Conservation (phyloP, 176 grass and related monocot species). For the Bromus sterilis region DNA sequence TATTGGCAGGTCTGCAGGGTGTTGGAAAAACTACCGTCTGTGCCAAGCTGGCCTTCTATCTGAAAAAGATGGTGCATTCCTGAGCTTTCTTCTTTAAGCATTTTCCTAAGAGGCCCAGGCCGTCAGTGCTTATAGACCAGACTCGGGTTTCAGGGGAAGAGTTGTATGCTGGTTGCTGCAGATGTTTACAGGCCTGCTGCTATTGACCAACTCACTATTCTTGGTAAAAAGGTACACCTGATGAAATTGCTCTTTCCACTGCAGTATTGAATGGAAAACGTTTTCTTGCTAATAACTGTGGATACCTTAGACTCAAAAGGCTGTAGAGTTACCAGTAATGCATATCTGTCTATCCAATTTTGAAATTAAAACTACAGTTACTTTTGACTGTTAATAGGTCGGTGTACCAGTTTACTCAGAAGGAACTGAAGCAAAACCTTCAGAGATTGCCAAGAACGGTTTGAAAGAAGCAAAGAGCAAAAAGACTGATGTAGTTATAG, state of each 20-base stretch:
- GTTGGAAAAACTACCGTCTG: slow-evolving; percentile 98
- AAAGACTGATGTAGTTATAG: slow-evolving; percentile 71
- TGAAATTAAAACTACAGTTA: background rate
- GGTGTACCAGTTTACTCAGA: slow-evolving; percentile 88
- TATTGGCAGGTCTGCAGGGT: slow-evolving; percentile 86
- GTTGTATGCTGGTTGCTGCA: slow-evolving; percentile 91
- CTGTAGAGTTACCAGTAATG: background rate
- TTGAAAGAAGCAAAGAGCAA: slow-evolving; percentile 81
- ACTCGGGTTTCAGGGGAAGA: slow-evolving; percentile 80
- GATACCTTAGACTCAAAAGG: background rate
- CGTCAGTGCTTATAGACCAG: slow-evolving; percentile 35
- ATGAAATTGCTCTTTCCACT: background rate
- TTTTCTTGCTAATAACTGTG: slow-evolving; percentile 1
- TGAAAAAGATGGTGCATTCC: slow-evolving; percentile 80
- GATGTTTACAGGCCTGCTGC: slow-evolving; percentile 99
- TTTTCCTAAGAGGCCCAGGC: slow-evolving; percentile 5
- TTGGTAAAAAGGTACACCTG: slow-evolving; percentile 68
- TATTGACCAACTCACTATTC: slow-evolving; percentile 87
- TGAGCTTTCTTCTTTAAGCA: slow-evolving; percentile 4
- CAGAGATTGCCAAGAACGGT: slow-evolving; percentile 76
- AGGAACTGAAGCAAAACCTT: slow-evolving; percentile 63
- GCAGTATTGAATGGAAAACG: background rate
- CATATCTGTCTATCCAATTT: background rate
- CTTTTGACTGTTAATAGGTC: slow-evolving; percentile 48
- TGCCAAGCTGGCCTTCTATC: slow-evolving; percentile 85